Evolutionary conservation across 371 early-diverging fungal species (phyloP).

Genomic region (Actinomortierella wolfii): DNA sequence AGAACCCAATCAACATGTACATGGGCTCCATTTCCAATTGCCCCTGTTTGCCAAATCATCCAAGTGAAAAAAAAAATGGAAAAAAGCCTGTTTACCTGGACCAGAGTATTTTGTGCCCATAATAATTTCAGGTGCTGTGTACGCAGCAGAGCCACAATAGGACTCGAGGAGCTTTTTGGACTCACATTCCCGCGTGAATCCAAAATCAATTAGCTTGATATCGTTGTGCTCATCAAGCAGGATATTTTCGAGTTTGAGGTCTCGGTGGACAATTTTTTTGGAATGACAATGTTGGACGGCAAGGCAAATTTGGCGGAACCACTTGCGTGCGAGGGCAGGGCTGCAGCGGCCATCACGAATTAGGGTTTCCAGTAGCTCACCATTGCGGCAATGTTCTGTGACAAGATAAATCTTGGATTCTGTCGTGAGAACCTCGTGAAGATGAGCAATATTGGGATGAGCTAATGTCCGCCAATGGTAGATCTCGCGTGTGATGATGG

Average conservation of each 20-base stretch:
- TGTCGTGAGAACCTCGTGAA: slow-evolving; percentile 87
- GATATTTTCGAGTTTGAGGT: slow-evolving; percentile 88
- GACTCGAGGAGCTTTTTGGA: slow-evolving; percentile 76
- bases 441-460: slow-evolving; percentile 84
- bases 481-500: slow-evolving; percentile 82
- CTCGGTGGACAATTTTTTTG: slow-evolving; percentile 81
- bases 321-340: slow-evolving; percentile 58
- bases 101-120: slow-evolving; percentile 78
- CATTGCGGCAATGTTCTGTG: slow-evolving; percentile 78
- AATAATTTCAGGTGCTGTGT: slow-evolving; percentile 86
- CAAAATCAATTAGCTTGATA: slow-evolving; percentile 89
- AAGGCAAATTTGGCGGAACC: slow-evolving; percentile 75
- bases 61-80: neutral
- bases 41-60: neutral
- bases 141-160: slow-evolving; percentile 85
- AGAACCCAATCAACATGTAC: too few species aligned
- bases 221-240: slow-evolving; percentile 73
- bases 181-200: slow-evolving; percentile 81
- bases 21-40: too few species aligned
- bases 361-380: slow-evolving; percentile 78
- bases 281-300: slow-evolving; percentile 82
- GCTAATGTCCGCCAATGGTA: slow-evolving; percentile 85
- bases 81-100: too few species aligned
- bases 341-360: slow-evolving; percentile 62
- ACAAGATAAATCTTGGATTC: slow-evolving; percentile 82